Conservation (phyloP, 202 grass and related monocot species). For the Panicum virgatum region DNA sequence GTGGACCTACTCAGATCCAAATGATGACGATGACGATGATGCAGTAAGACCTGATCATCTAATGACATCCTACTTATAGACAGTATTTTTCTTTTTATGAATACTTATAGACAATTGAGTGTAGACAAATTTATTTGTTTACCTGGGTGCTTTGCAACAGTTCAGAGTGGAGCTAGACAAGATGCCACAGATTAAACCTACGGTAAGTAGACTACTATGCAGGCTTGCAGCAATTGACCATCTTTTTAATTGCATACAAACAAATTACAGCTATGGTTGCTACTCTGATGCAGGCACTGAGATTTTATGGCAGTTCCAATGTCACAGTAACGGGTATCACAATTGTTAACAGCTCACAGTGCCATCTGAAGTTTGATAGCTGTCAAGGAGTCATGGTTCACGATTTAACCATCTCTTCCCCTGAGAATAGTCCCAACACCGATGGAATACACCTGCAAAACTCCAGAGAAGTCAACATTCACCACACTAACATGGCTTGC, state of each 20-base stretch:
- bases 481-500: constrained; percentile 74
- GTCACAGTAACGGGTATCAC: constrained; percentile 87
- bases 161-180: constrained; percentile 52
- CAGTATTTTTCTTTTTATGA: not conserved
- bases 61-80: constrained; percentile 9
- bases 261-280: not conserved
- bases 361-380: constrained; percentile 93
- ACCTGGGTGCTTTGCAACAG: constrained; percentile 51
- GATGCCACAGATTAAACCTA: constrained; percentile 79
- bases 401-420: constrained; percentile 77
- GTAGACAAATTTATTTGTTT: constrained; percentile 29
- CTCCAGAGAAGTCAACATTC: constrained; percentile 78
- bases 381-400: constrained; percentile 79
- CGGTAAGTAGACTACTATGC: constrained; percentile 52
- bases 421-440: constrained; percentile 85
- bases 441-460: constrained; percentile 98
- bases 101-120: constrained; percentile 12
- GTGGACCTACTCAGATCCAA: constrained; percentile 71
- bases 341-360: constrained; percentile 87
- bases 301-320: constrained; percentile 92
- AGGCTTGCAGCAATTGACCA: not conserved
- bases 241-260: not conserved
- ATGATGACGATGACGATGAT: constrained; percentile 49
- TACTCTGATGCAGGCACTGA: constrained; percentile 70
- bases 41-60: constrained; percentile 53